phyloP scores from a whole-genome alignment of 2,329 filamentous ascomycete genomes.

The Pseudogymnoascus sp. region DNA sequence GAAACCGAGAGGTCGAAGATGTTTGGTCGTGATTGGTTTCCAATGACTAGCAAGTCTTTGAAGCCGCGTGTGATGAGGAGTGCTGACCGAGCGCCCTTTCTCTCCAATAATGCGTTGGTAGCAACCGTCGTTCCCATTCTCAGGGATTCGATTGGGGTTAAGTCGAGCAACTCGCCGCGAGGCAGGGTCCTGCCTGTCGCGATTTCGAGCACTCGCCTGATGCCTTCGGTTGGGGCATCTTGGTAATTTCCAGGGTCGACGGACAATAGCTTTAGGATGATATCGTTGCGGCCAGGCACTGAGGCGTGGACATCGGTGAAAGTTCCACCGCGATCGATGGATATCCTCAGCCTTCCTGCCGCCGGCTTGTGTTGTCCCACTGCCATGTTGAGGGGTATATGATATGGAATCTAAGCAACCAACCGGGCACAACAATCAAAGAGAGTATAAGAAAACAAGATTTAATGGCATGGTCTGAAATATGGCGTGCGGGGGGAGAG shows the following conservation, averaged over 20 bases:
- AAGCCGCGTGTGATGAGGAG: conserved; percentile 66
- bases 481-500: conserved; percentile 1
- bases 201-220: conserved; percentile 51
- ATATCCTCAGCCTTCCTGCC: conserved; percentile 2
- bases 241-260: conserved; percentile 64
- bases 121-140: conserved; percentile 71
- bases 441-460: not conserved
- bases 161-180: conserved; percentile 53
- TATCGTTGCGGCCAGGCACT: conserved; percentile 53
- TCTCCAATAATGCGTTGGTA: conserved; percentile 65
- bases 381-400: conserved; percentile 1
- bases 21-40: conserved; percentile 63
- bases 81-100: conserved; percentile 63
- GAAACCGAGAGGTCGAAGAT: conserved; percentile 64
- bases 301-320: conserved; percentile 64
- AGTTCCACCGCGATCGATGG: conserved; percentile 52
- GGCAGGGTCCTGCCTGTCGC: conserved; percentile 53
- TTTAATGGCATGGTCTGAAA: conserved; percentile 1
- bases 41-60: conserved; percentile 64
- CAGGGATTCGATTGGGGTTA: conserved; percentile 57
- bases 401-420: not conserved
- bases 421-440: not conserved
- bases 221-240: conserved; percentile 60
- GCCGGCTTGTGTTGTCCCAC: not conserved
- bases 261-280: conserved; percentile 67